Evolutionary conservation across 2,329 filamentous ascomycete genomes (phyloP).

Genomic region (Penicillium polonicum): DNA sequence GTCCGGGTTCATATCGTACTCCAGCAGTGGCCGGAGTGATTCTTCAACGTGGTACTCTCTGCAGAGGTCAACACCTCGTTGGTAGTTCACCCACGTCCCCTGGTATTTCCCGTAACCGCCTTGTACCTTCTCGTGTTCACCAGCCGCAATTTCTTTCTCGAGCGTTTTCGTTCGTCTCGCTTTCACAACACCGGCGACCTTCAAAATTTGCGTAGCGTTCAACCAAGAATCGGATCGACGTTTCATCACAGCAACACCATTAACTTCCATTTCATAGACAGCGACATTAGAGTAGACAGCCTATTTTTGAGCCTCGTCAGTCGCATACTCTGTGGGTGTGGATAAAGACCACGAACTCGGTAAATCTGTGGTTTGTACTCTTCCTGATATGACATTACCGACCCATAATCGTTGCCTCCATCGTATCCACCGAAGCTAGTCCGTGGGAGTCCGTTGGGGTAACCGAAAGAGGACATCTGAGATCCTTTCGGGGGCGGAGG

Average conservation of each 20-base stretch:
- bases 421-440: constrained; percentile 42
- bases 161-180: constrained; percentile 96
- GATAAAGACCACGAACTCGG: constrained; percentile 36
- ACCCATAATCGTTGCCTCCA: constrained; percentile 42
- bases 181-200: constrained; percentile 95
- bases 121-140: constrained; percentile 97
- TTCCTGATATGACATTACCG: constrained; percentile 38
- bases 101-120: constrained; percentile 99
- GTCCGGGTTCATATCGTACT: constrained; percentile 51
- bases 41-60: constrained; percentile 63
- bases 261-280: constrained; percentile 98
- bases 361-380: constrained; percentile 50
- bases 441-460: constrained; percentile 39
- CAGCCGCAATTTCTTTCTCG: constrained; percentile 94
- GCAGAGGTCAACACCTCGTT: constrained; percentile 88
- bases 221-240: constrained; percentile 92
- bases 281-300: constrained; percentile 93
- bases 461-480: constrained; percentile 46
- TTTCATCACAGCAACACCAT: constrained; percentile 91
- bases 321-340: not conserved
- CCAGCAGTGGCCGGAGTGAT: constrained; percentile 48
- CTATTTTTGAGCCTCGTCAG: constrained; percentile 38
- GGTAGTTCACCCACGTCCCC: constrained; percentile 96
- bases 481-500: constrained; percentile 44
- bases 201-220: constrained; percentile 97